Conservation (phyloP, 768 basidiomycete genomes). For the Tylopilus intermedius region DNA sequence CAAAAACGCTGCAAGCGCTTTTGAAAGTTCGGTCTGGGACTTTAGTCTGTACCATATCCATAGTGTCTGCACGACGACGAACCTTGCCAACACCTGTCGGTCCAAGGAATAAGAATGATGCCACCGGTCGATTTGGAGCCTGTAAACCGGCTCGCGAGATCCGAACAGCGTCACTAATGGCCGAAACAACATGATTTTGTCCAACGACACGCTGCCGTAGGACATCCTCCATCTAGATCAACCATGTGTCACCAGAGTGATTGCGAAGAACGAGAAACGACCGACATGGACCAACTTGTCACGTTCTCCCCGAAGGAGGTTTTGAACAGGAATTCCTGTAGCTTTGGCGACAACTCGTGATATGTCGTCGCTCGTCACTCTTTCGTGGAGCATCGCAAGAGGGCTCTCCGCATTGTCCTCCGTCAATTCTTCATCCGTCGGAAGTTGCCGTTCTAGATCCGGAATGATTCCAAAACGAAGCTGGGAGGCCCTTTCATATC, state of each 20-base stretch:
- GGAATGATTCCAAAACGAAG: slow-evolving; percentile 84
- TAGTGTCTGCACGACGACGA: neutral
- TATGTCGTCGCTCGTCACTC: slow-evolving; percentile 87
- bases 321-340: slow-evolving; percentile 89
- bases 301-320: slow-evolving; percentile 80
- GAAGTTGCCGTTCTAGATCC: slow-evolving; percentile 68
- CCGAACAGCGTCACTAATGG: slow-evolving; percentile 86
- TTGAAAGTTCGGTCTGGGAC: slow-evolving; percentile 73
- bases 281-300: slow-evolving; percentile 85
- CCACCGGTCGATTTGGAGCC: slow-evolving; percentile 83
- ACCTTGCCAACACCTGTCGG: slow-evolving; percentile 87
- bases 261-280: slow-evolving; percentile 7
- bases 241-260: neutral
- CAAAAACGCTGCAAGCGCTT: slow-evolving; percentile 81
- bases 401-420: slow-evolving; percentile 39
- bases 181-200: slow-evolving; percentile 81
- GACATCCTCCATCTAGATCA: slow-evolving; percentile 78
- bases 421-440: slow-evolving; percentile 43
- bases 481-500: slow-evolving; percentile 78
- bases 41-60: neutral
- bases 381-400: slow-evolving; percentile 71
- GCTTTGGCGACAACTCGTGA: slow-evolving; percentile 82
- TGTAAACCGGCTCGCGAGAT: slow-evolving; percentile 90
- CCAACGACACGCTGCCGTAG: slow-evolving; percentile 77
- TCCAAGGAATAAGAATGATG: slow-evolving; percentile 88